Percentiles rank a stretch among this genome's conserved stretches.
Conservation (phyloP, 2,329 filamentous ascomycete species). For the Pseudogymnoascus sp. region DNA sequence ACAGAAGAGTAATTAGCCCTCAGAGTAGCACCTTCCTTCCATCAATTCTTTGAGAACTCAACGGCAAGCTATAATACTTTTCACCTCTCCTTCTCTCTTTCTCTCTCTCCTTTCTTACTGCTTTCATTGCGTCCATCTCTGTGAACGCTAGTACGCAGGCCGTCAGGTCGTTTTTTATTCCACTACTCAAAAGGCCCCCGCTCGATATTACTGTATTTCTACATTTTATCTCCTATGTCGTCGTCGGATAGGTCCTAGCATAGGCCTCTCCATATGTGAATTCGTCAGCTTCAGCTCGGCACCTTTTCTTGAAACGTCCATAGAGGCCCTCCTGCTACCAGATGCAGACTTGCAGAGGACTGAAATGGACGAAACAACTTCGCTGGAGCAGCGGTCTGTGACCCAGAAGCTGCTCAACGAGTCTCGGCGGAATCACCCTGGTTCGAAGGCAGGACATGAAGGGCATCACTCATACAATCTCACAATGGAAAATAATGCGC, state of each 20-base stretch:
- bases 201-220: neutral
- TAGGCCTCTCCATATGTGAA: neutral
- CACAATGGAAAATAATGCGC: conserved; percentile 27
- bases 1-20: neutral
- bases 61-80: neutral
- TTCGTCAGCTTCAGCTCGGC: neutral
- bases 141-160: neutral
- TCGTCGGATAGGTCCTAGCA: neutral
- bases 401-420: neutral
- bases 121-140: neutral
- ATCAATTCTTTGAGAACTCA: neutral
- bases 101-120: neutral
- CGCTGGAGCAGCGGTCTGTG: neutral
- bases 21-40: neutral
- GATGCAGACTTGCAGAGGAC: neutral
- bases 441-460: neutral
- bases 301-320: neutral
- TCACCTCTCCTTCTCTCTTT: neutral
- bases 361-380: neutral
- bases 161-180: conserved; percentile 1
- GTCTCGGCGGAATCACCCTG: neutral
- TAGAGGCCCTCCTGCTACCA: neutral
- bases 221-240: neutral
- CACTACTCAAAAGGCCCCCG: neutral
- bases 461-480: neutral